Percentiles rank a stretch among this genome's conserved stretches.
Evolutionary conservation across 345 rosid genomes (phyloP).

Genomic region (Populus ilicifolia): DNA sequence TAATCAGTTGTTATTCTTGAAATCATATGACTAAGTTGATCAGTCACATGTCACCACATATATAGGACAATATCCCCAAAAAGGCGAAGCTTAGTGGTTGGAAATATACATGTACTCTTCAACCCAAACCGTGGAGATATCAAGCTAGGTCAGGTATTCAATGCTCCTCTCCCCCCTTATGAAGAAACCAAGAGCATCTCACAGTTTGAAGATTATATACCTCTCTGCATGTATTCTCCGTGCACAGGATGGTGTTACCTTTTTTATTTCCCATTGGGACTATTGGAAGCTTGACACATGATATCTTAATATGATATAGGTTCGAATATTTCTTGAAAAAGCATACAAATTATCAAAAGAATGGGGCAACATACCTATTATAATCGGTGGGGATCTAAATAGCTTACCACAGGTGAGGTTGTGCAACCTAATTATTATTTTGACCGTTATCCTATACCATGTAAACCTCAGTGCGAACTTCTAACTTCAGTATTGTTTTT

Average conservation of each 20-base stretch:
- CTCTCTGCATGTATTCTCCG: too few relatives aligned
- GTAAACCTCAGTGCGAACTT: constrained; percentile 5
- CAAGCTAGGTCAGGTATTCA: constrained; percentile 77
- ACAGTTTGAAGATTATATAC: too few relatives aligned
- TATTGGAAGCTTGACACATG: background rate
- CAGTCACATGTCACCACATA: background rate
- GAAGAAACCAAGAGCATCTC: background rate
- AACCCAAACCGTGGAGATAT: constrained; percentile 89
- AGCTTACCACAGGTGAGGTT: constrained; percentile 69
- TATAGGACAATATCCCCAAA: constrained; percentile 33
- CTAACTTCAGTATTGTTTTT: constrained; percentile 18
- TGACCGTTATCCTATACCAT: background rate
- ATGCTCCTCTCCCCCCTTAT: constrained; percentile 7
- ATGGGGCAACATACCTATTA: constrained; percentile 80
- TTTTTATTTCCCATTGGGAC: too few relatives aligned
- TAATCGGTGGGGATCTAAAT: constrained; percentile 76
- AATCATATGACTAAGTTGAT: background rate
- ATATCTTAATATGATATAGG: constrained; percentile 37
- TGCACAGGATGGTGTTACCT: too few relatives aligned
- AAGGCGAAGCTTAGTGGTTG: constrained; percentile 57
- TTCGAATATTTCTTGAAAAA: constrained; percentile 68
- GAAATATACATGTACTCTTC: constrained; percentile 71
- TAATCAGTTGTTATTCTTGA: background rate
- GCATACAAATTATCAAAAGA: constrained; percentile 68
- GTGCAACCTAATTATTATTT: constrained; percentile 2